Base-by-base conservation (phyloP, 108 stramenopile species). In the Parietichytrium sp. region DNA sequence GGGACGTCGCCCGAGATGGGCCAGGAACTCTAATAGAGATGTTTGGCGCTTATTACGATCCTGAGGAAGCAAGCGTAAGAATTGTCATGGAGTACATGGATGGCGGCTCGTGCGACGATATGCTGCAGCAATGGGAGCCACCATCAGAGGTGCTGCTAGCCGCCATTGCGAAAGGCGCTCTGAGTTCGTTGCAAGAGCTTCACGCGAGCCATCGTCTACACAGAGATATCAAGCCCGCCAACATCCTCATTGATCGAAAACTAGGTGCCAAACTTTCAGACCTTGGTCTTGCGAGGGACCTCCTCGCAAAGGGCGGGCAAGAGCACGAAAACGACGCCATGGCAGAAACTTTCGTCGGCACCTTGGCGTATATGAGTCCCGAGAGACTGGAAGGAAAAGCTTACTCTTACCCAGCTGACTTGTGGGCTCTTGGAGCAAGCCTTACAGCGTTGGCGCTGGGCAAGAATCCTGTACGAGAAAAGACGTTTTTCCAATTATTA, bases 341-440 rank as follows among this genome's bases (percentile, higher is more conserved):
- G 1, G 88, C 90, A 7, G 55, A 84, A 4, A 88, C 90, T 6
- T 91, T 91, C 45, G 87, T 89, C 18, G 91, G 91, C 45, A 91
- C 91, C 20, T 51, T 89, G 16, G 79, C 81, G 23, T 91, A 91
- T 80, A 91, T 91, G 91, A 84, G 82, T 12, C 91, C 91, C 3
- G 91, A 91, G 72, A 82, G 91, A 13, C 85, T 91, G 45, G 84
- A 84, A 20, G 91, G 91, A 36, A 81, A 88, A 50, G 83, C 82
- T 26, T 91, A 91, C 86, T 23, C 29, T 18, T 81, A 4, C 26
- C 36, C 49, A 26, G 30, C 79, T 4, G 85, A 85, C 48, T 33
- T 83, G 8, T 83, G 82, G 85, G 61, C 61, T 16, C 61, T 72
- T 13, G 61, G 61, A 10, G 42, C 45, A 23, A 72, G 38, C 23